Conservation (phyloP, 2,329 filamentous ascomycete genomes). For the Triangularia setosa region DNA sequence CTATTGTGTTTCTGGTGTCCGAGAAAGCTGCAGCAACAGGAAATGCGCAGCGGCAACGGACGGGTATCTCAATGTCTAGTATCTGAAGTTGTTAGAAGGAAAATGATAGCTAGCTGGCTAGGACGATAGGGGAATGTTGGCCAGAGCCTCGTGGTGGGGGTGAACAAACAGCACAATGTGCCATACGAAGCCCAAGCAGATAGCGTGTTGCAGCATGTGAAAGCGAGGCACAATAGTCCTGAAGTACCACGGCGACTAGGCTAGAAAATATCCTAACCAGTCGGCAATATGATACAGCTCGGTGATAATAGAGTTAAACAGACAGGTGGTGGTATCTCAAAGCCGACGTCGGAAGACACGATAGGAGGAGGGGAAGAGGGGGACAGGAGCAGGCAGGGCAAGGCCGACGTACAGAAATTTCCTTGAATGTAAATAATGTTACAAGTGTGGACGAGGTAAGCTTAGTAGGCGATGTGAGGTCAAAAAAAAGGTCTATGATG, state of each 20-base stretch:
- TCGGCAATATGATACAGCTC: neutral
- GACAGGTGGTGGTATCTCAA: neutral
- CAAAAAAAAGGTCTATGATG: slow-evolving; percentile 17
- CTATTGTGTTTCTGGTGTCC: neutral
- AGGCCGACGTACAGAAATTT: slow-evolving; percentile 24
- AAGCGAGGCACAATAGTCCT: neutral
- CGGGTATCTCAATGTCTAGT: slow-evolving; percentile 28
- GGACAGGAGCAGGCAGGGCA: neutral
- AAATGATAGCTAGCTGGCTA: slow-evolving; percentile 14
- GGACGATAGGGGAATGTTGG: neutral
- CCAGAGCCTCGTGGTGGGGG: slow-evolving; percentile 11
- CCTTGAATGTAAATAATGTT: slow-evolving; percentile 26
- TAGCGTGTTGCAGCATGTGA: neutral
- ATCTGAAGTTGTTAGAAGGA: slow-evolving; percentile 12
- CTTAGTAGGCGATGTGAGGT: slow-evolving; percentile 5
- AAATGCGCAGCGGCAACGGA: slow-evolving; percentile 13
- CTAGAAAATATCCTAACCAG: neutral
- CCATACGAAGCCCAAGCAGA: neutral
- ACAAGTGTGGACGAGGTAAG: slow-evolving; percentile 26
- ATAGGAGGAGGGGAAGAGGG: slow-evolving; percentile 8
- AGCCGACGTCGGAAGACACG: neutral
- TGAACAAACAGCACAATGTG: slow-evolving; percentile 1
- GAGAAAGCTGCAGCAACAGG: slow-evolving; percentile 16
- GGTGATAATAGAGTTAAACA: neutral
- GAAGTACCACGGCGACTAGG: neutral